Evolutionary conservation across 192 early-diverging fungal genomes (phyloP), one percentile per base, ranked within the genome.

Genomic region (Chytriomyces hyalinus): DNA sequence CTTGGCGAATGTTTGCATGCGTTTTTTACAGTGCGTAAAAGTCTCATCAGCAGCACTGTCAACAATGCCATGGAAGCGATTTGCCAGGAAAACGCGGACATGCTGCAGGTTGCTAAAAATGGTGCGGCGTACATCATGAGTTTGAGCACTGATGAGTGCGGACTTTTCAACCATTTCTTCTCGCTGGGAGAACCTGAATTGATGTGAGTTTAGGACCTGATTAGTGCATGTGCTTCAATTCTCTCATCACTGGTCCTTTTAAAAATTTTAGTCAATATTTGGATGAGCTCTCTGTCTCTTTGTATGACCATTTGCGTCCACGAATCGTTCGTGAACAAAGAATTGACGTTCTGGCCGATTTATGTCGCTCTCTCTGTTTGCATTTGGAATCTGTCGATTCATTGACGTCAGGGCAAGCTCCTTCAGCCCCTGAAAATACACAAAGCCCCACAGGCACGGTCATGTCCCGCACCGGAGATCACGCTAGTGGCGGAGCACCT

Each of bases 231-330:
- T 65, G 24, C 26, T 49, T 60, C 17, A 9, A 43, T 22, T 36
- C 0, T 76, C 59, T 77, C 8, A 46, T 13, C 59, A 8, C 6
- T 51, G 47, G 4, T 24, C 48, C 44, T 6, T 45, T 60, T 44
- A 46, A 24, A 62, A 11, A 43, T 7, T 47, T 28, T 64, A 93
- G 93, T 43, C 83, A 80, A 43, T 94, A 93, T 75, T 80, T 97
- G 48, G 95, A 98, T 65, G 73, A 85, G 0, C 79, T 94, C 6
- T 90, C 91, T 64, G 86, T 88, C 50, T 84, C 91, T 68, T 85
- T 98, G 15, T 93, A 96, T 74, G 93, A 97, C 67, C 89, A 92
- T 44, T 84, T 97, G 24, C 90, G 97, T 5, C 95, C 96, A 36
- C 83, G 92, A 9, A 94, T 98, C 60, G 93, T 98, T 70, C 92